phyloP scores from a whole-genome alignment of 768 basidiomycete species.

The Zangia roseola region DNA sequence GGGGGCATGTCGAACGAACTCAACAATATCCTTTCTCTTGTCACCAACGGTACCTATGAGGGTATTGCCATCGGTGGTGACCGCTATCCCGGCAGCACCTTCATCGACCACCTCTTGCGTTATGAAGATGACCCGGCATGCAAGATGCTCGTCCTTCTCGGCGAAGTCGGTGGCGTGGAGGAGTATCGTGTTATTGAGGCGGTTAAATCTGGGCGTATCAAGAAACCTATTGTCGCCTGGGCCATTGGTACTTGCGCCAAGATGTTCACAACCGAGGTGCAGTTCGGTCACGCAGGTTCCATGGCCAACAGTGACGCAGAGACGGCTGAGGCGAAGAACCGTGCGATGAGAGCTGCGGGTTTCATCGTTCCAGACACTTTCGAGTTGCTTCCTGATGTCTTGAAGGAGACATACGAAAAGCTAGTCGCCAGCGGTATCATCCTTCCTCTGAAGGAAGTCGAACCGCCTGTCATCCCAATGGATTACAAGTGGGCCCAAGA shows the following conservation, averaged over 20 bases:
- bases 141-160: conserved; percentile 98
- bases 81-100: conserved; percentile 96
- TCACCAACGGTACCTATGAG: conserved; percentile 98
- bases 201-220: conserved; percentile 89
- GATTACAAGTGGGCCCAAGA: conserved; percentile 99
- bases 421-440: conserved; percentile 74
- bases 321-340: conserved; percentile 98
- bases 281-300: conserved; percentile 97
- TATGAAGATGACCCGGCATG: conserved; percentile 97
- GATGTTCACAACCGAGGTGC: conserved; percentile 99
- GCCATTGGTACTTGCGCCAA: conserved; percentile 99
- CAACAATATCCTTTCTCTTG: conserved; percentile 97
- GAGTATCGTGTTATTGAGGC: conserved; percentile 99
- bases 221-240: conserved; percentile 99
- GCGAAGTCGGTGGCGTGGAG: conserved; percentile 98
- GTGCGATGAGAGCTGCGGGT: conserved; percentile 89
- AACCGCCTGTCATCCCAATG: conserved; percentile 98
- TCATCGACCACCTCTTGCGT: conserved; percentile 97
- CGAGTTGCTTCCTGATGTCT: conserved; percentile 86
- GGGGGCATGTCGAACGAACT: conserved; percentile 99
- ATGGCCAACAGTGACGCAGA: conserved; percentile 98
- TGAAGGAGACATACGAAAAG: conserved; percentile 81
- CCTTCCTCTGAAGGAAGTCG: conserved; percentile 70
- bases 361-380: conserved; percentile 98
- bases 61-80: conserved; percentile 99